Base-by-base conservation (phyloP, 2,329 filamentous ascomycete species). In the Sporothrix mexicana region DNA sequence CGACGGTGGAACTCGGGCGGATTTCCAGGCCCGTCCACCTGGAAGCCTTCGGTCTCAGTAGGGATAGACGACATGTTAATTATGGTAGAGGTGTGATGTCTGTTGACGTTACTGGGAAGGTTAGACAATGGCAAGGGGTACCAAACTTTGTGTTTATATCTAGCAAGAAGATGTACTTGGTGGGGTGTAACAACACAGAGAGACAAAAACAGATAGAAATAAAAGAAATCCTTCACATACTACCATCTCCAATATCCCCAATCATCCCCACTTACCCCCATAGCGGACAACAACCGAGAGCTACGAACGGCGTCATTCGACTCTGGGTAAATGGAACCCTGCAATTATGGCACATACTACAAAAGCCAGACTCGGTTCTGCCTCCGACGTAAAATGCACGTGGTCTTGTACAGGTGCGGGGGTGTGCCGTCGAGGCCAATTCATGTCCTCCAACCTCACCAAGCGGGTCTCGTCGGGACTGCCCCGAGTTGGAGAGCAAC, bases 1-100 rank as follows among this genome's bases (percentile, higher is more conserved):
- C 57, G 57, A 10, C 30, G 57, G 57, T 62, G 57, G 30, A 62
- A 62, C 13, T 62, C 57, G 13, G 57, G 57, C 15, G 57, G 57
- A 15, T 17, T 20, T 2, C 57, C 57, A 15, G 57, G 57, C 6
- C 25, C 57, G 25, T 62, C 57, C 13, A 62, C 57, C 25, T 62
- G 57, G 30, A 62, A 62, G 57, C 57, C 57, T 13, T 62, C 30
- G 6, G 57, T 62, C 36, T 62, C 57, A 7, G 57, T 25, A 62
- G 57, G 57, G 8, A 62, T 43, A 1, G 57, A 43, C 43, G 57
- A 43, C 57, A 62, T 62, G 30, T 10, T 62, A 7, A 43, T 17
- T 5, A 30, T 8, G 41, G 25, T 8, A 5, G 15, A 20, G 57
- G 8, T n/a, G 30, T 43, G 25, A 36, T 62, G 8, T 5, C 17